phyloP scores from a whole-genome alignment of 345 rosid species.

The Rhizophora mangle region DNA sequence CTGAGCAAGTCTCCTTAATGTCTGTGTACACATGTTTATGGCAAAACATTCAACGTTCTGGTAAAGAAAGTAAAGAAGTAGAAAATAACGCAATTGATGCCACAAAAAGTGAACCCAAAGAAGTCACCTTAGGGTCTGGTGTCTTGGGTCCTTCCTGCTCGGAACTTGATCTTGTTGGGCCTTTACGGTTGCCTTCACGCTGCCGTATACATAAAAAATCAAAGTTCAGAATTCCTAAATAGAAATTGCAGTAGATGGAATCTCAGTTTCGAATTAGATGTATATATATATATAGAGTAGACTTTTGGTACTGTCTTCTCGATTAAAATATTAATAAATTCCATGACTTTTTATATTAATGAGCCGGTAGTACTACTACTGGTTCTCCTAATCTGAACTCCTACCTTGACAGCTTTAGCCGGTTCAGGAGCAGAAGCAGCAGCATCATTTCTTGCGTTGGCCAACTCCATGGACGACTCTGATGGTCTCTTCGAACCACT shows the following conservation, averaged over 20 bases:
- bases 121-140: conserved; percentile 48
- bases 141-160: conserved; percentile 48
- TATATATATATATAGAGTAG: not conserved
- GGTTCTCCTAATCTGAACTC: not conserved
- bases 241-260: conserved; percentile 5
- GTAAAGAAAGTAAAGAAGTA: not conserved
- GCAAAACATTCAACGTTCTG: conserved; percentile 9
- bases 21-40: conserved; percentile 32
- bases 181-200: conserved; percentile 51
- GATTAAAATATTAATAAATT: not conserved
- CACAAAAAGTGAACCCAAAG: not conserved
- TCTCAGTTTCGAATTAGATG: conserved; percentile 14
- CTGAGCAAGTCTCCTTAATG: conserved; percentile 94
- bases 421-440: conserved; percentile 24
- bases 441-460: conserved; percentile 26
- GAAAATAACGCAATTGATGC: not conserved
- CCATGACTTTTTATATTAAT: too few species aligned
- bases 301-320: not conserved
- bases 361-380: not conserved
- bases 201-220: conserved; percentile 12
- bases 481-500: conserved; percentile 43
- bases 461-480: conserved; percentile 34
- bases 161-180: conserved; percentile 34
- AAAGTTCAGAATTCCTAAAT: conserved; percentile 5
- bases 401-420: conserved; percentile 39